Conservation (phyloP, 768 basidiomycete species). For the Chalciporus chontae region DNA sequence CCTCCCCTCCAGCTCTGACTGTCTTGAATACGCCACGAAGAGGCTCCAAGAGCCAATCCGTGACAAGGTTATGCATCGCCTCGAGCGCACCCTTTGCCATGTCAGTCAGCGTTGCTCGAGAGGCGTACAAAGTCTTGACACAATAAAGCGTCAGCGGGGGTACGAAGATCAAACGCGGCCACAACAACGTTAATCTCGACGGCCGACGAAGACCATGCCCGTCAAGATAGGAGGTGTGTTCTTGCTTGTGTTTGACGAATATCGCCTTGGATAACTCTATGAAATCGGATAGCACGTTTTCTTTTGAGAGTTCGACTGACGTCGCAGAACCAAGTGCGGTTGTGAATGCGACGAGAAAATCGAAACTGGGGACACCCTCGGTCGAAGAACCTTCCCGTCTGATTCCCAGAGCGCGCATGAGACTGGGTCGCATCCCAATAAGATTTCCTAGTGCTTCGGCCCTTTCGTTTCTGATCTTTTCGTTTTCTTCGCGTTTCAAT, state of each 20-base stretch:
- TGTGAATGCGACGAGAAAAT: constrained; percentile 23
- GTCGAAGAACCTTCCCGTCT: not conserved
- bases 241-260: constrained; percentile 27
- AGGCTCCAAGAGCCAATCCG: constrained; percentile 85
- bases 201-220: constrained; percentile 57
- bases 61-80: constrained; percentile 69
- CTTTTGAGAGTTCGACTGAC: constrained; percentile 11
- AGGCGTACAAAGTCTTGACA: constrained; percentile 49
- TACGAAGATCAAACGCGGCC: constrained; percentile 78
- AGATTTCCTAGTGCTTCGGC: constrained; percentile 68
- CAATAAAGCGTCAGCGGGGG: constrained; percentile 64
- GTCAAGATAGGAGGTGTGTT: constrained; percentile 29
- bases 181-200: constrained; percentile 60
- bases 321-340: constrained; percentile 14
- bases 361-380: constrained; percentile 4
- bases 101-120: constrained; percentile 54
- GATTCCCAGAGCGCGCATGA: constrained; percentile 34
- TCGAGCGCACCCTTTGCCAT: constrained; percentile 58
- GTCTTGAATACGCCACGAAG: constrained; percentile 79
- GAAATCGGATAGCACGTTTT: constrained; percentile 13
- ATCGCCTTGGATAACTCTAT: constrained; percentile 16
- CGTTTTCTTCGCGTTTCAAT: constrained; percentile 54
- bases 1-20: constrained; percentile 75
- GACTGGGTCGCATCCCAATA: constrained; percentile 46
- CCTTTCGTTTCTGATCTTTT: constrained; percentile 61